phyloP scores from a whole-genome alignment of 2,329 filamentous ascomycete genomes.

The Aureobasidium sp. region DNA sequence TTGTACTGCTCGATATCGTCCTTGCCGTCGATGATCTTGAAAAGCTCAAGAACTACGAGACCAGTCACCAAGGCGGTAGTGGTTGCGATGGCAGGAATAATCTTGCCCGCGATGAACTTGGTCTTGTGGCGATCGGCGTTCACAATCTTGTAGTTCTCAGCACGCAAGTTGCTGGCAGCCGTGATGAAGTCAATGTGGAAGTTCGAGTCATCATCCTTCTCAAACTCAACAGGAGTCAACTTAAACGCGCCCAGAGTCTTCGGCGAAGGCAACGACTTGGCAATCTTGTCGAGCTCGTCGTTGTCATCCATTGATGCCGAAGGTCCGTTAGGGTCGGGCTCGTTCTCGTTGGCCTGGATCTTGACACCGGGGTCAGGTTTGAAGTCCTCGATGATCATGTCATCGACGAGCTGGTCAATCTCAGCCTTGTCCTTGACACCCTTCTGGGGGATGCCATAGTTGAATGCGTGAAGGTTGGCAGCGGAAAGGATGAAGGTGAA shows the following conservation, averaged over 20 bases:
- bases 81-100: constrained; percentile 96
- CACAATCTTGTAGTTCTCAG: constrained; percentile 96
- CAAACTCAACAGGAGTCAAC: constrained; percentile 86
- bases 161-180: constrained; percentile 89
- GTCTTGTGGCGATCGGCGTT: constrained; percentile 93
- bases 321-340: constrained; percentile 81
- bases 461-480: constrained; percentile 92
- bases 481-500: constrained; percentile 80
- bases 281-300: constrained; percentile 67
- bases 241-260: constrained; percentile 82
- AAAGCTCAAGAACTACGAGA: constrained; percentile 84
- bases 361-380: constrained; percentile 83
- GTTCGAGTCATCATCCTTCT: constrained; percentile 98
- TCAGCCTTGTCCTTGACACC: constrained; percentile 58
- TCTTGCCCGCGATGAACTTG: constrained; percentile 99
- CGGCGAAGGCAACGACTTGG: constrained; percentile 65
- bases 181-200: constrained; percentile 99
- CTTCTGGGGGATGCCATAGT: constrained; percentile 92
- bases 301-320: constrained; percentile 55
- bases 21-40: constrained; percentile 96
- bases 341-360: constrained; percentile 93
- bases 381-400: constrained; percentile 95
- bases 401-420: constrained; percentile 74
- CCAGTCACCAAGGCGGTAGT: constrained; percentile 94
- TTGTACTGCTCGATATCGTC: constrained; percentile 97